Conservation (phyloP, 768 basidiomycete species). For the Hydnomerulius pinastri region DNA sequence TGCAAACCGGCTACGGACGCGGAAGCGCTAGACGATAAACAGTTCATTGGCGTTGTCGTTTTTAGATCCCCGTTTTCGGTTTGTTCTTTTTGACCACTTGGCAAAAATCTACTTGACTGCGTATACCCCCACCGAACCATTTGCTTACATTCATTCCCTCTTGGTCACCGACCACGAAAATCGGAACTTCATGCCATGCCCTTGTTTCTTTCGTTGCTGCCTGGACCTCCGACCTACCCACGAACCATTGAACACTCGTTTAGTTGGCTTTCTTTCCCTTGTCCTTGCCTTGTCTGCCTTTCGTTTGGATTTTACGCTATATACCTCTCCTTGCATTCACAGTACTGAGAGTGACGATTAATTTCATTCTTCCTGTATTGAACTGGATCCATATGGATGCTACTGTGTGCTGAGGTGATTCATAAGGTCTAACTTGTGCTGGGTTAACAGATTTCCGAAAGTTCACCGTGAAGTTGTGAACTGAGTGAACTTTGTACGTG, state of each 20-base stretch:
- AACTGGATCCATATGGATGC: no score
- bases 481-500: no score
- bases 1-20: conserved; percentile 84
- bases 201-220: conserved; percentile 1
- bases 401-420: no score
- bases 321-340: conserved; percentile 8
- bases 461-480: no score
- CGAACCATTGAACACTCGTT: conserved; percentile 26
- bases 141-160: conserved; percentile 21
- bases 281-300: conserved; percentile 7
- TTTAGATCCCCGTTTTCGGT: not conserved
- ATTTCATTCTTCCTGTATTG: no score
- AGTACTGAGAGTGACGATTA: conserved; percentile 8
- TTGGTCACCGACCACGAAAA: conserved; percentile 8
- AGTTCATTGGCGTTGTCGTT: not conserved
- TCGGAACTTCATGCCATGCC: not conserved
- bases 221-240: no score
- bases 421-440: no score
- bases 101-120: conserved; percentile 10
- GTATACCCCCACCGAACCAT: conserved; percentile 31
- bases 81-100: conserved; percentile 4
- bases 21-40: conserved; percentile 43
- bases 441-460: no score
- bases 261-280: conserved; percentile 13
- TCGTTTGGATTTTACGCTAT: conserved; percentile 18